These are phyloP conservation scores for Cercospora zeina DNA, from an alignment of 2,329 filamentous ascomycete genomes.

Conservation along the genomic window DNA sequence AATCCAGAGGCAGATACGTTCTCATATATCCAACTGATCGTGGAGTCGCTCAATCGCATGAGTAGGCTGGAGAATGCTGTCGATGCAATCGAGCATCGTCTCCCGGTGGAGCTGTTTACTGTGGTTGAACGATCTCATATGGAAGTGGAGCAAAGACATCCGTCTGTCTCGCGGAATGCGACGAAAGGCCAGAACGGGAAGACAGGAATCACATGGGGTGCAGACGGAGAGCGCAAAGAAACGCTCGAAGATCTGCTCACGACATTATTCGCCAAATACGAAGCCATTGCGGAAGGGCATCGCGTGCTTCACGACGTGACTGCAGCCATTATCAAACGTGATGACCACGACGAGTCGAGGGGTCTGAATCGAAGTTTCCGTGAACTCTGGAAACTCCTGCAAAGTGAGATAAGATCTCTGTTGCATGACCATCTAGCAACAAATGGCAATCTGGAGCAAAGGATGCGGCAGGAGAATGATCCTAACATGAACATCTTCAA, in stretches of 20 bases:
- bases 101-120: slow-evolving; percentile 89
- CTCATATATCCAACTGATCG: slow-evolving; percentile 81
- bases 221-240: slow-evolving; percentile 54
- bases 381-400: slow-evolving; percentile 95
- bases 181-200: slow-evolving; percentile 50
- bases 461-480: slow-evolving; percentile 53
- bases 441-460: slow-evolving; percentile 71
- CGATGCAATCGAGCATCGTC: slow-evolving; percentile 84
- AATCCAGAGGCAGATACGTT: slow-evolving; percentile 97
- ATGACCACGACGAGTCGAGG: slow-evolving; percentile 63
- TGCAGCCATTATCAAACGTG: slow-evolving; percentile 78
- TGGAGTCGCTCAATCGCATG: slow-evolving; percentile 88
- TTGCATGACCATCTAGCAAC: slow-evolving; percentile 96
- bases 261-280: slow-evolving; percentile 93
- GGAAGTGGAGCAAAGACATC: slow-evolving; percentile 89
- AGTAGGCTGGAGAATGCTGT: slow-evolving; percentile 82
- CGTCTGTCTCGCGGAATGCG: slow-evolving; percentile 66
- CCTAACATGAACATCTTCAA: slow-evolving; percentile 56
- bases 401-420: slow-evolving; percentile 93
- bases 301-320: slow-evolving; percentile 91
- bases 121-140: slow-evolving; percentile 94
- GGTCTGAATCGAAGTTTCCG: slow-evolving; percentile 84
- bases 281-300: slow-evolving; percentile 94
- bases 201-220: slow-evolving; percentile 40
- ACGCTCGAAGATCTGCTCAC: slow-evolving; percentile 89